Percentiles rank a stretch among this genome's conserved stretches.
These are phyloP conservation scores for Microbotryum saponariae DNA, from an alignment of 1,284 basidiomycete species.

Conservation along the genomic window DNA sequence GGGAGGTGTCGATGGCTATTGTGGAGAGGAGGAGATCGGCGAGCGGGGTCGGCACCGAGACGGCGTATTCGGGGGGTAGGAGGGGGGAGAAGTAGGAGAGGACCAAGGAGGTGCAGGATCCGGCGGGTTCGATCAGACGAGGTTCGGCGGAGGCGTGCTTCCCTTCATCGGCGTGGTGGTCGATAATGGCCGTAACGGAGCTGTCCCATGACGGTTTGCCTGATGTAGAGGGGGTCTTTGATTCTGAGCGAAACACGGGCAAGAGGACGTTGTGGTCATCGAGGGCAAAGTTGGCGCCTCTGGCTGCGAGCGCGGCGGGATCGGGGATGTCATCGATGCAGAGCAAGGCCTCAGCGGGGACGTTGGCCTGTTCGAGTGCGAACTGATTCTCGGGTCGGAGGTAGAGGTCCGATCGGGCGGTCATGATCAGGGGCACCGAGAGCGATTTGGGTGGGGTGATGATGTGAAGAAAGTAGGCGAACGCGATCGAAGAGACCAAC, in stretches of 20 bases:
- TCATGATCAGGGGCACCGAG: slow-evolving; percentile 59
- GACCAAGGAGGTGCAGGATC: slow-evolving; percentile 74
- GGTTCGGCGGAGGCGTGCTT: slow-evolving; percentile 56
- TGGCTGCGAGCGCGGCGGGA: slow-evolving; percentile 2
- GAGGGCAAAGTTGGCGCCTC: slow-evolving; percentile 52
- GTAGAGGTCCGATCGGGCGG: slow-evolving; percentile 57
- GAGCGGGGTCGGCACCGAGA: slow-evolving; percentile 48
- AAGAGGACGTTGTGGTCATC: slow-evolving; percentile 79
- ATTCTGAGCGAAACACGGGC: slow-evolving; percentile 47
- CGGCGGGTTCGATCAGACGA: slow-evolving; percentile 56
- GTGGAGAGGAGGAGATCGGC: slow-evolving; percentile 70
- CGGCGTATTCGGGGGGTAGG: slow-evolving; percentile 41
- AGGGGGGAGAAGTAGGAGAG: slow-evolving; percentile 48
- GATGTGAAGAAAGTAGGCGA: slow-evolving; percentile 54
- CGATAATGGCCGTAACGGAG: slow-evolving; percentile 69
- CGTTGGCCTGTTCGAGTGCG: slow-evolving; percentile 55
- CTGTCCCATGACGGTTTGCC: slow-evolving; percentile 31
- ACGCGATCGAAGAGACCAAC: slow-evolving; percentile 71
- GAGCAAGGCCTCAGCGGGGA: slow-evolving; percentile 53
- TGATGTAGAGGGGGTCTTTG: slow-evolving; percentile 24
- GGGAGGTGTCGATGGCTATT: slow-evolving; percentile 72
- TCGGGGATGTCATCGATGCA: slow-evolving; percentile 42
- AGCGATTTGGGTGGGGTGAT: slow-evolving; percentile 39
- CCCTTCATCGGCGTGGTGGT: slow-evolving; percentile 86
- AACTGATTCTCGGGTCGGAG: slow-evolving; percentile 81